Evolutionary conservation across 2,329 filamentous ascomycete genomes (phyloP), one percentile per base, ranked within the genome.

Genomic region (Sporothrix brasiliensis): DNA sequence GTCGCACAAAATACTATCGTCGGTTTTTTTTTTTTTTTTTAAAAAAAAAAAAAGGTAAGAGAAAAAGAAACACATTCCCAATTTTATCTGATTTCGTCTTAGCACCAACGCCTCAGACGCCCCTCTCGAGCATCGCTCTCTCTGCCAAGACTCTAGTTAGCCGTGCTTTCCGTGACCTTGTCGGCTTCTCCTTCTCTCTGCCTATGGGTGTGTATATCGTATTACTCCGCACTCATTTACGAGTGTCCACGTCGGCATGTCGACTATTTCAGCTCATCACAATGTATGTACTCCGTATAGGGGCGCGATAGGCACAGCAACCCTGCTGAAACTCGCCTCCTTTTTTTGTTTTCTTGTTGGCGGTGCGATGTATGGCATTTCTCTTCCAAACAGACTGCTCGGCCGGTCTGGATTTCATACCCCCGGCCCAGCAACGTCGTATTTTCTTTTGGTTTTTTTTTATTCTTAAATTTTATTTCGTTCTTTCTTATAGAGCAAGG

Each of bases 261-360:
- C 44, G 34, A 50, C 27, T 63, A 7, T 44, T 50, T 65, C 44
- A 65, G 61, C 14, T 63, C 58, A 30, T 65, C 61, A 34, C 44
- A 21, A 50, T 50, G 61, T 41, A 65, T 65, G 44, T 34, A 65
- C 50, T 41, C 44, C 27, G 27, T 30, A 47, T 47, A 34, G 24
- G 39, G 58, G 34, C 19, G 58, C 7, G 39, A 41, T 9, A n/a
- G 0, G 10, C 41, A 65, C 44, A 49, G n/a, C n/a, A 34, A 14
- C 60, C 24, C 44, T 65, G 44, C 19, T 65, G 60, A 65, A 65
- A 65, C 61, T 30, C 27, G 24, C 61, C 61, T 65, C 44, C 44
- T 7, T 30, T 34, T 65, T 21, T 65, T 34, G 30, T 2, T 44
- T 27, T 61, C 21, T 47, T 47, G 41, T 21, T 44, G 34, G 34